Evolutionary conservation across 2,329 filamentous ascomycete species (phyloP).

Genomic region (Emergomyces africanus): DNA sequence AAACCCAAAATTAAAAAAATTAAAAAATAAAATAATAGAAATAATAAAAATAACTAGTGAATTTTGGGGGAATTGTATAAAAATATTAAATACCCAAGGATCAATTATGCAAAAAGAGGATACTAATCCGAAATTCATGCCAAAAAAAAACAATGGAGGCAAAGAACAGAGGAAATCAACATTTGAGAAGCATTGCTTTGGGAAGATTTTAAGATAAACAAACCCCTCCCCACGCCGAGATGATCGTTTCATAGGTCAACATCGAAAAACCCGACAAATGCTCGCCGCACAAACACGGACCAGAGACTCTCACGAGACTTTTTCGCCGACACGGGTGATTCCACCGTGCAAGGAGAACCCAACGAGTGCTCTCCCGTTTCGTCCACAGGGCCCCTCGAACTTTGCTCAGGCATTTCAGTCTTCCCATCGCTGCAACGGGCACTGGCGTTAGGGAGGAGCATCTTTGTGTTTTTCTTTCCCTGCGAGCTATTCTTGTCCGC

Average conservation of each 20-base stretch:
- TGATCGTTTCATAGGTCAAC: constrained; percentile 3
- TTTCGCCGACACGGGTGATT: background rate
- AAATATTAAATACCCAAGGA: background rate
- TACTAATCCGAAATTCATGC: too few species aligned
- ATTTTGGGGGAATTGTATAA: background rate
- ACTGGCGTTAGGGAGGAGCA: background rate
- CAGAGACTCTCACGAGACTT: constrained; percentile 7
- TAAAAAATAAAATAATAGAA: too few species aligned
- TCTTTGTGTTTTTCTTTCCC: background rate
- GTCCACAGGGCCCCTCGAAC: background rate
- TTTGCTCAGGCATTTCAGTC: too few species aligned
- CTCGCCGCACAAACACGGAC: constrained; percentile 10
- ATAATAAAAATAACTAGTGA: too few species aligned
- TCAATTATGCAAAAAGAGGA: too few species aligned
- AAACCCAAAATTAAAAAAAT: too few species aligned
- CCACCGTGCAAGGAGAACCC: background rate
- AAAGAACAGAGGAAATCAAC: background rate
- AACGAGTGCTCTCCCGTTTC: background rate
- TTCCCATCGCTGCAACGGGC: background rate
- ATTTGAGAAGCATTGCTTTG: background rate
- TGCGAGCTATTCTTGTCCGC: constrained; percentile 45
- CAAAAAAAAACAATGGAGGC: too few species aligned
- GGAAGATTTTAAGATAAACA: background rate
- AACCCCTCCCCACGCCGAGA: background rate
- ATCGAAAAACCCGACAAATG: constrained; percentile 11